Base-by-base conservation (phyloP, 1,284 basidiomycete species). In the Abortiporus biennis region DNA sequence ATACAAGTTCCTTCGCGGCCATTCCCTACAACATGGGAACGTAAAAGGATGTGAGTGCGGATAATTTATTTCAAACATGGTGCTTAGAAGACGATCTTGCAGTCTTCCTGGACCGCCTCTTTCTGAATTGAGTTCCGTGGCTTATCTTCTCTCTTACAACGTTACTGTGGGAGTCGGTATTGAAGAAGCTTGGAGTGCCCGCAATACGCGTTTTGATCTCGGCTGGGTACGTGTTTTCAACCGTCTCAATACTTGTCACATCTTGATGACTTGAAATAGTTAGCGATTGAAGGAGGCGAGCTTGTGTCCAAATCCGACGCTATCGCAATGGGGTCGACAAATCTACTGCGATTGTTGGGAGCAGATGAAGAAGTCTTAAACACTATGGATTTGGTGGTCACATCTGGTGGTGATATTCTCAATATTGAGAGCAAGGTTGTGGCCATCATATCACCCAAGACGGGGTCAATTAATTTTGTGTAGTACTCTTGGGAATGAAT, bases 101-200 rank as follows among this genome's bases (percentile, higher is more conserved):
- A 76, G 74, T 33, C 55, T 80, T 1, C 69, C 83, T 22, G 91
- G 90, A 1, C 86, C 85, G 0, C 91, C 90, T 1, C 58, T 93
- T 6, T 77, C 78, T 9, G 65, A 72, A 38, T 70, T 84, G 33
- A 87, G 76, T 25, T 73, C 81, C 2, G 66, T 89, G n/a, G 65
- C 72, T 6, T 69, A 69, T 38, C 69, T 95, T 11, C 63, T 82
- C 19, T 60, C 66, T 2, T 74, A 83, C 40, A 82, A 82, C 29
- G 83, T 94, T 17, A 79, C 72, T 1, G 85, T 93, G 35, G 92
- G 80, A 1, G 62, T 94, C 33, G 82, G 82, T 42, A 66, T 71
- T 42, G 58, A 58, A 40, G 70, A 65, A 21, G 59, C 63, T 29
- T 85, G 78, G 72, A 67, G 71, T 50, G 76, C 74, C 0, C 65